Conservation (phyloP, 2,329 filamentous ascomycete genomes). For the Exophiala oligosperma region DNA sequence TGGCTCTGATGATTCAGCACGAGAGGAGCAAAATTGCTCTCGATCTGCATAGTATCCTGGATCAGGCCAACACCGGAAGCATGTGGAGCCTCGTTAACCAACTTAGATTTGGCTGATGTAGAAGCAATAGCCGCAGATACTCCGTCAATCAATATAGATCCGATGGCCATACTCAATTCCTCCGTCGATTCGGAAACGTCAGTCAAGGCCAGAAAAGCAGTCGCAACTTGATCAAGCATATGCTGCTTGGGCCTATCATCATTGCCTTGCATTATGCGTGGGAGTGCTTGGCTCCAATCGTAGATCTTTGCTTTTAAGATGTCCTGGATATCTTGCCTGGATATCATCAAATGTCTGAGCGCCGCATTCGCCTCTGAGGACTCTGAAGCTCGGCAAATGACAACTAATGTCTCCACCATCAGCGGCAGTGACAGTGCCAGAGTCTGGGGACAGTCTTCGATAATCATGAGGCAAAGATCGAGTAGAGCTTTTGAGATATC, state of each 20-base stretch:
- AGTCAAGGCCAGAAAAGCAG: slow-evolving; percentile 66
- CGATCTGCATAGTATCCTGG: neutral
- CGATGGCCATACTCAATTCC: slow-evolving; percentile 66
- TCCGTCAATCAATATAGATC: slow-evolving; percentile 72
- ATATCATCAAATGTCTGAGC: slow-evolving; percentile 62
- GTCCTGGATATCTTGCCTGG: slow-evolving; percentile 63
- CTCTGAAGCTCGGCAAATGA: slow-evolving; percentile 58
- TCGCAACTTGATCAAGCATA: slow-evolving; percentile 73
- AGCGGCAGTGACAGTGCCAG: slow-evolving; percentile 68
- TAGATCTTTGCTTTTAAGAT: slow-evolving; percentile 70
- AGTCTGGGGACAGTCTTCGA: slow-evolving; percentile 76
- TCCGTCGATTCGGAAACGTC: slow-evolving; percentile 64
- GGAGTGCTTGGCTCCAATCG: slow-evolving; percentile 77
- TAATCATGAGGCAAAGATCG: slow-evolving; percentile 68
- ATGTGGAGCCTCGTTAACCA: slow-evolving; percentile 13
- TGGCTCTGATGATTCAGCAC: slow-evolving; percentile 29
- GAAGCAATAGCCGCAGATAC: slow-evolving; percentile 53
- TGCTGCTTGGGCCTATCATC: slow-evolving; percentile 76
- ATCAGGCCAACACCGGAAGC: slow-evolving; percentile 9
- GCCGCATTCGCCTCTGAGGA: slow-evolving; percentile 39
- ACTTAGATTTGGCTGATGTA: slow-evolving; percentile 9
- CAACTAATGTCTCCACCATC: slow-evolving; percentile 78
- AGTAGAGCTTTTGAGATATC: slow-evolving; percentile 70
- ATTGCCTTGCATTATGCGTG: slow-evolving; percentile 77
- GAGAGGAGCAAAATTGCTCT: slow-evolving; percentile 17